Evolutionary conservation across 495 filamentous ascomycete genomes (phyloP).

Genomic region (Penicillium herquei): DNA sequence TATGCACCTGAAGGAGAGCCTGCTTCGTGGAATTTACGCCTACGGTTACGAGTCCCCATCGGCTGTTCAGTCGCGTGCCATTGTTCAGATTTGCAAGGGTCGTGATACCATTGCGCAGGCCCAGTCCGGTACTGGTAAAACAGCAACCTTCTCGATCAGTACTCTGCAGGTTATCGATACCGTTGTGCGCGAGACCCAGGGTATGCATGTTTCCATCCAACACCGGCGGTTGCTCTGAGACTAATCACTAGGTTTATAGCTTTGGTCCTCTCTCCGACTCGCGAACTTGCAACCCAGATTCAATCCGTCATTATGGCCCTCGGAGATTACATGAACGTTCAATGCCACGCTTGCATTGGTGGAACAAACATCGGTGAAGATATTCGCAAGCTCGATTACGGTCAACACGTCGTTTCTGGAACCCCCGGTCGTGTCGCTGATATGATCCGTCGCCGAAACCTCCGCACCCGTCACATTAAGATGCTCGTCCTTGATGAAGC

Average conservation of each 20-base stretch:
- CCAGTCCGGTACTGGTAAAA: slow-evolving; percentile 99
- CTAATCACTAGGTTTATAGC: slow-evolving; percentile 42
- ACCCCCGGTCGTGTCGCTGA: slow-evolving; percentile 95
- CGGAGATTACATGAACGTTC: slow-evolving; percentile 99
- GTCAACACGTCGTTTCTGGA: slow-evolving; percentile 94
- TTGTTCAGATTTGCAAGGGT: slow-evolving; percentile 98
- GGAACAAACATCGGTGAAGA: slow-evolving; percentile 97
- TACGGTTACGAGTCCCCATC: slow-evolving; percentile 98
- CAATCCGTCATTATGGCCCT: slow-evolving; percentile 96
- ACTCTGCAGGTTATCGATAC: slow-evolving; percentile 93
- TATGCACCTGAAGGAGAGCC: slow-evolving; percentile 91
- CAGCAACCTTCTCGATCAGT: slow-evolving; percentile 96
- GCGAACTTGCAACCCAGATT: slow-evolving; percentile 97
- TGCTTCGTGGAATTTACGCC: slow-evolving; percentile 95
- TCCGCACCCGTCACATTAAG: slow-evolving; percentile 94
- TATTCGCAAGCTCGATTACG: slow-evolving; percentile 94
- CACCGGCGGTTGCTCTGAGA: neutral
- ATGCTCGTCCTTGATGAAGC: slow-evolving; percentile 99
- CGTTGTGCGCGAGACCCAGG: slow-evolving; percentile 79
- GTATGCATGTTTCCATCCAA: slow-evolving; percentile 26
- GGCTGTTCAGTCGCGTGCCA: slow-evolving; percentile 94
- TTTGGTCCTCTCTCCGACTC: slow-evolving; percentile 94
- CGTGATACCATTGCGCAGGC: slow-evolving; percentile 98
- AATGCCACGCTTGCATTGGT: slow-evolving; percentile 98
- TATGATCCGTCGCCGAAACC: slow-evolving; percentile 96